phyloP scores from a whole-genome alignment of 106 monocot species.

The Dactylorhiza incarnata region DNA sequence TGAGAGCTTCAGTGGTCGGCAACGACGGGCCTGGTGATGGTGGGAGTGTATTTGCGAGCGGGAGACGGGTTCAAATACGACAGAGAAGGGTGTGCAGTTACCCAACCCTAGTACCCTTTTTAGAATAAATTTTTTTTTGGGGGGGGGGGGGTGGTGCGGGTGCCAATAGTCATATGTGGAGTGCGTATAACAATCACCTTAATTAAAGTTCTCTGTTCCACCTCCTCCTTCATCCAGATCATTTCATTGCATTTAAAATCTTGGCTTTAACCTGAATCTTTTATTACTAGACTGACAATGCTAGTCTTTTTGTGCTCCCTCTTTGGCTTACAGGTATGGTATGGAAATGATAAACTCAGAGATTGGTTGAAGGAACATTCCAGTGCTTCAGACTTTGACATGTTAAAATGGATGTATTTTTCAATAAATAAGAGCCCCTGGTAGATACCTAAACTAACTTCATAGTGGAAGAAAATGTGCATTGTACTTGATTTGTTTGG shows the following conservation, averaged over 20 bases:
- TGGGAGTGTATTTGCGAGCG: too few species aligned
- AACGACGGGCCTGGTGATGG: too few species aligned
- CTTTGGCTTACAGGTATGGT: constrained; percentile 51
- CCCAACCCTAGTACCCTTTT: too few species aligned
- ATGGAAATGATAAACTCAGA: constrained; percentile 54
- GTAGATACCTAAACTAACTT: constrained; percentile 30
- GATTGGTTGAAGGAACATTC: constrained; percentile 80
- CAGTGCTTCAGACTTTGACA: constrained; percentile 45
- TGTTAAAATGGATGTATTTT: constrained; percentile 84
- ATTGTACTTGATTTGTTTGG: background rate
- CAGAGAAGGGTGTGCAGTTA: too few species aligned
- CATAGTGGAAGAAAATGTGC: background rate
- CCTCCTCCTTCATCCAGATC: background rate
- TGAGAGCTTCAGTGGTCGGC: too few species aligned
- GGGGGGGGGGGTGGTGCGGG: too few species aligned
- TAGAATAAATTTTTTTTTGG: too few species aligned
- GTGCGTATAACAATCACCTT: background rate
- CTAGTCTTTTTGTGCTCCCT: background rate
- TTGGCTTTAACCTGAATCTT: background rate
- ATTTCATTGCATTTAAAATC: background rate
- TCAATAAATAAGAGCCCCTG: constrained; percentile 94
- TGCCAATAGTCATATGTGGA: too few species aligned
- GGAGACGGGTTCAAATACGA: too few species aligned
- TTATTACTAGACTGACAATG: background rate
- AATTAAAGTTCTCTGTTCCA: background rate